Conservation (phyloP, 225 moss, liverwort and hornwort genomes). For the Neckera pumila region DNA sequence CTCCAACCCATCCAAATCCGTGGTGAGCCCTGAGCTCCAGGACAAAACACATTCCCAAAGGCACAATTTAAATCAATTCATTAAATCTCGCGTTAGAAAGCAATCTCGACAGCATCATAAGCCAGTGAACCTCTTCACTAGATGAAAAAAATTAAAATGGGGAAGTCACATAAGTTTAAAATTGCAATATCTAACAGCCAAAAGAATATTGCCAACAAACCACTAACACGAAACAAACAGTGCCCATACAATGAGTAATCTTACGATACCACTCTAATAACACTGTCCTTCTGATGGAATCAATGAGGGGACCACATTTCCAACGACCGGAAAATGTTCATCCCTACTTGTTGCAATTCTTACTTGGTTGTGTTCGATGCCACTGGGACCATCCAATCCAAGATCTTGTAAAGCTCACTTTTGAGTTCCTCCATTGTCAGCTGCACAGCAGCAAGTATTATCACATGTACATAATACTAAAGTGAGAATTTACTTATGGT, state of each 20-base stretch:
- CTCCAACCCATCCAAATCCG: slow-evolving; percentile 82
- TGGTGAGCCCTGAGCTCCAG: slow-evolving; percentile 57
- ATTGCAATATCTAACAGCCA: neutral
- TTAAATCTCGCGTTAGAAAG: neutral
- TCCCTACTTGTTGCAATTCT: slow-evolving; percentile 2
- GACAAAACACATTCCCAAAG: neutral
- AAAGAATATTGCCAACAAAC: neutral
- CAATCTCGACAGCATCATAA: neutral
- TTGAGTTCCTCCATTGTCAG: slow-evolving; percentile 42
- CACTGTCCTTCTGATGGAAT: neutral
- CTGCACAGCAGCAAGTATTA: slow-evolving; percentile 16
- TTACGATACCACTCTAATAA: neutral
- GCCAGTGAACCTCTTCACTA: neutral
- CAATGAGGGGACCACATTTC: neutral
- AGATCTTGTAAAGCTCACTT: slow-evolving; percentile 60
- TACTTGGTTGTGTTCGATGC: slow-evolving; percentile 75
- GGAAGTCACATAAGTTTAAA: neutral
- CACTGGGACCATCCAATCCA: slow-evolving; percentile 64
- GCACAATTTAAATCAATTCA: neutral
- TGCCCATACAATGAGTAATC: neutral
- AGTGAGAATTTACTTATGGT: neutral
- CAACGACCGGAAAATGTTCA: neutral
- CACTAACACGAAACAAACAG: neutral
- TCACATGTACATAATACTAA: neutral
- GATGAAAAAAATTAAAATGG: neutral